These are phyloP conservation scores for Mycena citricolor DNA, from an alignment of 1,284 basidiomycete genomes.

Conservation along the genomic window DNA sequence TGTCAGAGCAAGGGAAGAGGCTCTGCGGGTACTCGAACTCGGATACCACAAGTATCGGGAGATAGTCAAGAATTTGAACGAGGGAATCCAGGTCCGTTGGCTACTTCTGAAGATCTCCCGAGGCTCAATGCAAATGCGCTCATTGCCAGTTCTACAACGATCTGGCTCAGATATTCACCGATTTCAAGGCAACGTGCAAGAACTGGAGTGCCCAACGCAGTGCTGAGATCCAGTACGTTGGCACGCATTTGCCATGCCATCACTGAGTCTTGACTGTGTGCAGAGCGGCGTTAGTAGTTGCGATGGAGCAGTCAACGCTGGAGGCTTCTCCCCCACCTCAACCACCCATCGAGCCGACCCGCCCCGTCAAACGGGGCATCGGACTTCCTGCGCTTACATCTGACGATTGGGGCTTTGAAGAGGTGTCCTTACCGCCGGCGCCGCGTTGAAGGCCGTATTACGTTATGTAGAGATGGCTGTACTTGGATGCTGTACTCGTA, in stretches of 20 bases:
- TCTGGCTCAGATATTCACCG: constrained; percentile 65
- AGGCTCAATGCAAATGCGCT: too few relatives aligned
- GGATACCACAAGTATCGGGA: constrained; percentile 91
- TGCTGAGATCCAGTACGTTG: constrained; percentile 55
- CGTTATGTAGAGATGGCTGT: too few relatives aligned
- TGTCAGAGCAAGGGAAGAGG: constrained; percentile 82
- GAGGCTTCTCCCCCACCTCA: too few relatives aligned
- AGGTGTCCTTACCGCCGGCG: constrained; percentile 20
- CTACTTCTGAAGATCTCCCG: background rate
- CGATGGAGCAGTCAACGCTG: constrained; percentile 31
- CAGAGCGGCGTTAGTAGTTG: constrained; percentile 39
- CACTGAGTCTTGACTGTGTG: constrained; percentile 1
- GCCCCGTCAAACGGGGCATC: background rate
- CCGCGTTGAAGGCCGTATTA: too few relatives aligned
- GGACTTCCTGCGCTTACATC: constrained; percentile 17
- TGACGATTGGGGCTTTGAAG: constrained; percentile 26
- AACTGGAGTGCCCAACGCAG: constrained; percentile 72
- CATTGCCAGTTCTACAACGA: constrained; percentile 77
- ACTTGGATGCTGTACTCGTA: too few relatives aligned
- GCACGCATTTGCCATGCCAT: background rate
- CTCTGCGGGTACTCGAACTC: constrained; percentile 84
- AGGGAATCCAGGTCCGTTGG: constrained; percentile 74
- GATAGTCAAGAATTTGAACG: constrained; percentile 81
- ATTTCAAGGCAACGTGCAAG: constrained; percentile 76
- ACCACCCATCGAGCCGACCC: too few relatives aligned